Percentiles rank a stretch among this genome's conserved stretches.
Evolutionary conservation across 345 rosid species (phyloP).

Genomic region (Salix exigua): DNA sequence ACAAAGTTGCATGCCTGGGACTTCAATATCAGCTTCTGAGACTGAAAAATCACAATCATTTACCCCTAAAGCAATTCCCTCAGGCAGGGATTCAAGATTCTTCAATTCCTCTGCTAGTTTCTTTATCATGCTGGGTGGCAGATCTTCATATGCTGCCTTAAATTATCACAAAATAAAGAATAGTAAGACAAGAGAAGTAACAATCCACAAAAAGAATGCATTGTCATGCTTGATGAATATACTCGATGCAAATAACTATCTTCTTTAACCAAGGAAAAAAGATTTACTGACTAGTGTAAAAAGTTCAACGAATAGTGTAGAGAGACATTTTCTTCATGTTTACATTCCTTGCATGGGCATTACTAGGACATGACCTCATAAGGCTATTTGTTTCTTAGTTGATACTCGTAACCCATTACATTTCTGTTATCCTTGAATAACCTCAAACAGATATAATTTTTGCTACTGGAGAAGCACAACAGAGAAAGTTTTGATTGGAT

Average conservation of each 20-base stretch:
- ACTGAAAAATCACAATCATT: background rate
- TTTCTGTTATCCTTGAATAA: background rate
- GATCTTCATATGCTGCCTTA: constrained; percentile 1
- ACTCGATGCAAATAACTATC: background rate
- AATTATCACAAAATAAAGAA: background rate
- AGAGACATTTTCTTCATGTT: background rate
- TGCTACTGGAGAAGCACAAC: background rate
- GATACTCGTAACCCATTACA: background rate
- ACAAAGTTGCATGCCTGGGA: constrained; percentile 61
- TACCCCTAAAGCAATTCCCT: background rate
- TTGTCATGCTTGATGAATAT: background rate
- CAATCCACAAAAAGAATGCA: background rate
- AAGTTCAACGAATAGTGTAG: background rate
- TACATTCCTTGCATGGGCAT: background rate
- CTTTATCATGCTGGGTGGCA: background rate
- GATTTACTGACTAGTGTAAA: background rate
- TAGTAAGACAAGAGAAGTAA: background rate
- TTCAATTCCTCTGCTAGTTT: background rate
- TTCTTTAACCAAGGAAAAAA: background rate
- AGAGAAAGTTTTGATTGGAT: background rate
- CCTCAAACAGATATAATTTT: background rate
- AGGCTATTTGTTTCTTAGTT: background rate
- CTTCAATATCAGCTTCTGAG: constrained; percentile 78
- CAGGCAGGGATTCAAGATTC: background rate
- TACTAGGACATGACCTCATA: background rate